These are phyloP conservation scores for Sporodiniella umbellata DNA, from an alignment of 371 early-diverging fungal species.

Conservation along the genomic window DNA sequence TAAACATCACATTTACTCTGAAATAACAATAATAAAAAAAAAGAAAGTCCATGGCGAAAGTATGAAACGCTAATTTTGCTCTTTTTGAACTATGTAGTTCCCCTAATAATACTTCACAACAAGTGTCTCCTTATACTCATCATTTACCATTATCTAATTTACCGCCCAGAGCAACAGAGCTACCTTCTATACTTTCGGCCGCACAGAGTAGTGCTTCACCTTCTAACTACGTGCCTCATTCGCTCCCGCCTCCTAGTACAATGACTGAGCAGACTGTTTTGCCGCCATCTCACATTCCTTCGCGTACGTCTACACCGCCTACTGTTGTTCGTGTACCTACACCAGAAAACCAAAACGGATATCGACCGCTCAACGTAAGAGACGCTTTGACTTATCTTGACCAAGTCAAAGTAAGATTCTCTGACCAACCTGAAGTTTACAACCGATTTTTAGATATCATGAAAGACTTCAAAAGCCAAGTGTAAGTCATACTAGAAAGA, in stretches of 20 bases:
- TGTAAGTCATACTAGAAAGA: slow-evolving; percentile 38
- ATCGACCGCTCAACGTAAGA: slow-evolving; percentile 54
- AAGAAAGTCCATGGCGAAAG: too few species aligned
- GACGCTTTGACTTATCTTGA: slow-evolving; percentile 98
- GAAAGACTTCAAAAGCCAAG: slow-evolving; percentile 98
- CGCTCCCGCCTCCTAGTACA: slow-evolving; percentile 14
- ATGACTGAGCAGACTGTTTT: slow-evolving; percentile 11
- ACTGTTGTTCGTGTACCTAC: neutral
- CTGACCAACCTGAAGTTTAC: slow-evolving; percentile 91
- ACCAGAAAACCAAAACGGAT: slow-evolving; percentile 2
- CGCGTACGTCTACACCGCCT: slow-evolving; percentile 8
- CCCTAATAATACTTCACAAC: slow-evolving; percentile 8
- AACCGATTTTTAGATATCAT: slow-evolving; percentile 98
- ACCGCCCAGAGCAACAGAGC: slow-evolving; percentile 14
- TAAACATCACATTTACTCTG: slow-evolving; percentile 10
- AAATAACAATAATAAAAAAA: neutral
- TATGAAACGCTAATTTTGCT: too few species aligned
- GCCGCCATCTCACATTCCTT: slow-evolving; percentile 7
- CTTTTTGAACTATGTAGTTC: slow-evolving; percentile 5
- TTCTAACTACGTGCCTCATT: slow-evolving; percentile 7
- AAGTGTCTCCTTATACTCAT: slow-evolving; percentile 19
- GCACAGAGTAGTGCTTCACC: slow-evolving; percentile 13
- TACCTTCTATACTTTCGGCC: slow-evolving; percentile 19
- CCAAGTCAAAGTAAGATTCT: slow-evolving; percentile 91
- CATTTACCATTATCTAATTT: slow-evolving; percentile 19